Evolutionary conservation across 257 asterid species (phyloP), one percentile per base, ranked within the genome.

Genomic region (Scutellaria minor): DNA sequence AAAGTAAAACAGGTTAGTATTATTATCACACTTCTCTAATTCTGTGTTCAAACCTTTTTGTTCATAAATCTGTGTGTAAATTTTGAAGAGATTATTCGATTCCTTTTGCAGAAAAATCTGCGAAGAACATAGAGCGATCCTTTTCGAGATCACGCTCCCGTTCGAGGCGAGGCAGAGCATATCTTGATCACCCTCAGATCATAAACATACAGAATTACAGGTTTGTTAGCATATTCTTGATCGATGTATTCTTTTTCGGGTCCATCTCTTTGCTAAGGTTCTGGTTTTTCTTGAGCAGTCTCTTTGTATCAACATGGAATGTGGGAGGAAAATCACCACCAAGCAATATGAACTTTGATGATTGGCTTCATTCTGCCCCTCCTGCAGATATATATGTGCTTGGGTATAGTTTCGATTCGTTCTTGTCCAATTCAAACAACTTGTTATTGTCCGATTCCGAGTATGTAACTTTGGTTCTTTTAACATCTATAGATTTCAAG

Each of bases 321-420:
- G 98, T 92, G 79, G 99, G 93, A 59, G 99, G 99, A 72, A 95
- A 87, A 81, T 62, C 99, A 51, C 99, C 99, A 6, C 72, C 87
- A 4, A 85, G 71, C 82, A 90, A 82, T 75, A 75, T 95, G 95
- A 90, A 84, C 77, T 80, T 95, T 15, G 99, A 95, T 74, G 96
- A 92, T 66, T 95, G 98, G 99, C 83, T 95, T 31, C 99, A 92
- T 78, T 89, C 98, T 47, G 87, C 98, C 24, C 99, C 98, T 64
- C 96, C 96, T 57, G 97, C 99, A 46, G 99, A 95, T 85, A 92
- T 95, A 66, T 95, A 95, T 51, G 99, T 95, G 14, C 99, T 95
- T 22, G 99, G 99, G 99, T 95, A 83, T 42, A 80, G 20, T 18
- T 64, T 22, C 9, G 60, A 44, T 68, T 66, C 12, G 53, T 31